Conservation (phyloP, 1,139 yeast genomes). For the Candida sp. region DNA sequence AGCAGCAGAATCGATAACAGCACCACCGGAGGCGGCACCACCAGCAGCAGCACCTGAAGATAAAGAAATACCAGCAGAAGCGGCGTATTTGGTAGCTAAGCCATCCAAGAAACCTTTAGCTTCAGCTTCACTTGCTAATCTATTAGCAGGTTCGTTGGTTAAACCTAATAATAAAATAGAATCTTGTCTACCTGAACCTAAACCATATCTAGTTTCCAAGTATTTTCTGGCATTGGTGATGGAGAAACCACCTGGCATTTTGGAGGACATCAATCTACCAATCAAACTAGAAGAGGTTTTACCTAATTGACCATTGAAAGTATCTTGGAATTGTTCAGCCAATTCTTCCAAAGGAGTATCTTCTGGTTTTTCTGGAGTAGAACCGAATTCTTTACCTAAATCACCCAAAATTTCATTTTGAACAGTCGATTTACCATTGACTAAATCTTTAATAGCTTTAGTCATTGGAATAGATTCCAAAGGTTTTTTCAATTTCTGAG, state of each 20-base stretch:
- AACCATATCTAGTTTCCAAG: slow-evolving; percentile 86
- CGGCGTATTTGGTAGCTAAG: slow-evolving; percentile 80
- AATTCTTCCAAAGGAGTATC: slow-evolving; percentile 95
- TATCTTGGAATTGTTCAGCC: slow-evolving; percentile 92
- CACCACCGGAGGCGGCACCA: slow-evolving; percentile 59
- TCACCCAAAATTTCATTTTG: slow-evolving; percentile 99
- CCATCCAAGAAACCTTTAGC: slow-evolving; percentile 88
- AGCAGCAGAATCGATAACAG: slow-evolving; percentile 93
- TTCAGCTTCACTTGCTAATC: slow-evolving; percentile 82
- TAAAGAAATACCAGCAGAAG: slow-evolving; percentile 75
- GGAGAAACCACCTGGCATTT: slow-evolving; percentile 99
- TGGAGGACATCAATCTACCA: slow-evolving; percentile 89
- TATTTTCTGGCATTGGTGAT: slow-evolving; percentile 89
- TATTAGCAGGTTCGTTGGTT: slow-evolving; percentile 85
- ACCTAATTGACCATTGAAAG: slow-evolving; percentile 85
- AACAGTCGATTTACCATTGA: slow-evolving; percentile 97
- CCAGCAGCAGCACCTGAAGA: slow-evolving; percentile 58
- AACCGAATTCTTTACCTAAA: slow-evolving; percentile 95
- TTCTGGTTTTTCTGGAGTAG: slow-evolving; percentile 98
- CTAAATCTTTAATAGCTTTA: slow-evolving; percentile 94
- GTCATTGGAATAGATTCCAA: slow-evolving; percentile 82
- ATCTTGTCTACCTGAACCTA: slow-evolving; percentile 93
- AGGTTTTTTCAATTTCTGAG: slow-evolving; percentile 91
- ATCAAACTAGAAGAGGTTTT: slow-evolving; percentile 88
- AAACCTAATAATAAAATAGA: slow-evolving; percentile 78